phyloP scores from a whole-genome alignment of 192 early-diverging fungal genomes.

The Linnemannia hyalina region DNA sequence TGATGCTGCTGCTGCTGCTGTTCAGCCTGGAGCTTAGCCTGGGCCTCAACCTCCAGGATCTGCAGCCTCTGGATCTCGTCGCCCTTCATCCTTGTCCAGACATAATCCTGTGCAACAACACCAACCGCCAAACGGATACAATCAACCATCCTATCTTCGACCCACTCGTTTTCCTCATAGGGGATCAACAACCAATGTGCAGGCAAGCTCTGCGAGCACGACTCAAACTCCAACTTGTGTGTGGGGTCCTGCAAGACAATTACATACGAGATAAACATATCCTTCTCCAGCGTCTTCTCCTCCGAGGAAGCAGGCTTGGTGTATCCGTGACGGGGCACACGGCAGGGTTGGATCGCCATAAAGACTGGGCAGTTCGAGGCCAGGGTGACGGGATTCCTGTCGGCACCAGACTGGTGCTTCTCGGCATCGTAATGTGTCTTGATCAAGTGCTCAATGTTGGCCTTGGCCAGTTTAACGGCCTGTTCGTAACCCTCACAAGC shows the following conservation, averaged over 20 bases:
- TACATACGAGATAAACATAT: slow-evolving; percentile 55
- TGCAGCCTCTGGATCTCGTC: slow-evolving; percentile 53
- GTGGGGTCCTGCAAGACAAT: slow-evolving; percentile 67
- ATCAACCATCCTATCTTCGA: slow-evolving; percentile 69
- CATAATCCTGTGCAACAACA: slow-evolving; percentile 73
- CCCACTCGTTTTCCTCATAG: slow-evolving; percentile 77
- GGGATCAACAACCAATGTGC: slow-evolving; percentile 68
- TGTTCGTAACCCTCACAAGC: slow-evolving; percentile 69
- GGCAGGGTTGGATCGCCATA: slow-evolving; percentile 69
- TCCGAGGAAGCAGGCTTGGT: slow-evolving; percentile 18
- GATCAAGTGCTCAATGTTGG: slow-evolving; percentile 69
- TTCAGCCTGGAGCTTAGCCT: slow-evolving; percentile 20
- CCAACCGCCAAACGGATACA: slow-evolving; percentile 61
- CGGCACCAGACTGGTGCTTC: slow-evolving; percentile 14
- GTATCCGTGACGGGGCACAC: slow-evolving; percentile 55
- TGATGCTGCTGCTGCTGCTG: slow-evolving; percentile 31
- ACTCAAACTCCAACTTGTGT: slow-evolving; percentile 65
- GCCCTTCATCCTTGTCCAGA: slow-evolving; percentile 73
- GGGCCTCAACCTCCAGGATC: slow-evolving; percentile 37
- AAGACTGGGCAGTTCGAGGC: slow-evolving; percentile 69
- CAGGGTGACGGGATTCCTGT: slow-evolving; percentile 44
- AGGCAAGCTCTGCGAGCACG: slow-evolving; percentile 67
- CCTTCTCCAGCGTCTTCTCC: slow-evolving; percentile 35
- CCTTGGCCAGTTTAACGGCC: slow-evolving; percentile 68
- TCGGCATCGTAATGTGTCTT: slow-evolving; percentile 61